A percentile compares a stretch with the other conserved stretches of the same genome.
Evolutionary conservation across 192 early-diverging fungal species (phyloP).

Genomic region (Linnemannia schmuckeri): DNA sequence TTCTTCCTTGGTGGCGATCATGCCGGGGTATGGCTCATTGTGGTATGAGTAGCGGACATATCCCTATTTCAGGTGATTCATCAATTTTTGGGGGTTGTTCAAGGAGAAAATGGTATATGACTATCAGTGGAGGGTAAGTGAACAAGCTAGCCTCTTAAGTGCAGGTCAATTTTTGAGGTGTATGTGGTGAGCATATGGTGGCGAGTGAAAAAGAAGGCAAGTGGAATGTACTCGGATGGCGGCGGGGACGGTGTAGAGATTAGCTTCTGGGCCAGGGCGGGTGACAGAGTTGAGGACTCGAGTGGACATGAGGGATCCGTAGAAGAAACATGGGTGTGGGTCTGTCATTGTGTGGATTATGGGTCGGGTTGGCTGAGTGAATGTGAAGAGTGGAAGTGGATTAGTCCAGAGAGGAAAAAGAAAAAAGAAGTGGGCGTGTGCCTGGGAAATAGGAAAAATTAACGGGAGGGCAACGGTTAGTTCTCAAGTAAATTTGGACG

Average conservation of each 20-base stretch:
- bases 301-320: constrained; percentile 45
- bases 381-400: background rate
- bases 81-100: no score
- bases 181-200: background rate
- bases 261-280: constrained; percentile 35
- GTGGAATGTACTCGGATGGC: constrained; percentile 20
- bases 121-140: background rate
- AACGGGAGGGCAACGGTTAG: no score
- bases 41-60: constrained; percentile 46
- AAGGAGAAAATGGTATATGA: background rate
- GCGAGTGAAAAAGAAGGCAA: background rate
- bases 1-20: constrained; percentile 33
- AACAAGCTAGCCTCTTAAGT: background rate
- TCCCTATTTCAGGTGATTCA: constrained; percentile 10
- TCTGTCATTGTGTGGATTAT: constrained; percentile 15
- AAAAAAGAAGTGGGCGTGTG: background rate
- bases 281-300: constrained; percentile 41
- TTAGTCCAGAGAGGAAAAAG: background rate
- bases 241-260: constrained; percentile 31
- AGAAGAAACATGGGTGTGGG: constrained; percentile 47
- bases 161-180: no score
- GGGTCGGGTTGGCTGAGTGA: background rate
- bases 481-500: no score
- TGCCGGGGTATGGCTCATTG: constrained; percentile 50
- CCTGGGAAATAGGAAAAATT: background rate